Conservation (phyloP, 495 filamentous ascomycete species). For the Penicillium canariense region DNA sequence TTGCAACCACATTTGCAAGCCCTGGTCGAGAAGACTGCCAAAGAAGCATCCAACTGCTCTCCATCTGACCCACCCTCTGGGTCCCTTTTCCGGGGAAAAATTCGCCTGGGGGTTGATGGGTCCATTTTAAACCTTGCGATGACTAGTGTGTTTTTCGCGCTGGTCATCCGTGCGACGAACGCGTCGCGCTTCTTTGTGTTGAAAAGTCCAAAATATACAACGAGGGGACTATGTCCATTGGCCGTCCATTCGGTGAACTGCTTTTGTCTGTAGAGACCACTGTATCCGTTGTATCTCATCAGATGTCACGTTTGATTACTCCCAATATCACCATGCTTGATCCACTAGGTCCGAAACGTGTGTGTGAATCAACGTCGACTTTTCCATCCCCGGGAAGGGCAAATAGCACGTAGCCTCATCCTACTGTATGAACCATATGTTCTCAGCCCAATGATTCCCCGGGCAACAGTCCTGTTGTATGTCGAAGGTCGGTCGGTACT, state of each 20-base stretch:
- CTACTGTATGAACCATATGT: too few species aligned
- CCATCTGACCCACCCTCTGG: slow-evolving; percentile 42
- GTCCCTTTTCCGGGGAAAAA: slow-evolving; percentile 16
- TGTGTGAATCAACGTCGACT: too few species aligned
- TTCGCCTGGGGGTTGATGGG: slow-evolving; percentile 28
- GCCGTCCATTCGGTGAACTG: background rate
- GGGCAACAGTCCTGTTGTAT: too few species aligned
- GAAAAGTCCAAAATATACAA: background rate
- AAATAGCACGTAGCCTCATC: too few species aligned
- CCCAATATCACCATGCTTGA: too few species aligned
- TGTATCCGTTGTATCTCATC: too few species aligned
- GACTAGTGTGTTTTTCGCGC: background rate
- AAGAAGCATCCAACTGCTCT: slow-evolving; percentile 55
- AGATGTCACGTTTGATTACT: too few species aligned
- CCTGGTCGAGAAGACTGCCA: slow-evolving; percentile 42
- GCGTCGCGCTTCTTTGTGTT: slow-evolving; percentile 16
- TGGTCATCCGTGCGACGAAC: slow-evolving; percentile 12
- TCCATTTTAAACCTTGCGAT: slow-evolving; percentile 15
- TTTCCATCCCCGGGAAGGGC: too few species aligned
- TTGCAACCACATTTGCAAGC: background rate
- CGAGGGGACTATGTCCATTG: background rate
- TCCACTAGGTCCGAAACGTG: too few species aligned
- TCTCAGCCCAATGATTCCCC: too few species aligned
- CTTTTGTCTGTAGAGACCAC: background rate
- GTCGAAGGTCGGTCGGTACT: too few species aligned